Percentiles rank a stretch among this genome's conserved stretches.
Conservation (phyloP, 257 asterid genomes). For the Plectranthus barbatus region DNA sequence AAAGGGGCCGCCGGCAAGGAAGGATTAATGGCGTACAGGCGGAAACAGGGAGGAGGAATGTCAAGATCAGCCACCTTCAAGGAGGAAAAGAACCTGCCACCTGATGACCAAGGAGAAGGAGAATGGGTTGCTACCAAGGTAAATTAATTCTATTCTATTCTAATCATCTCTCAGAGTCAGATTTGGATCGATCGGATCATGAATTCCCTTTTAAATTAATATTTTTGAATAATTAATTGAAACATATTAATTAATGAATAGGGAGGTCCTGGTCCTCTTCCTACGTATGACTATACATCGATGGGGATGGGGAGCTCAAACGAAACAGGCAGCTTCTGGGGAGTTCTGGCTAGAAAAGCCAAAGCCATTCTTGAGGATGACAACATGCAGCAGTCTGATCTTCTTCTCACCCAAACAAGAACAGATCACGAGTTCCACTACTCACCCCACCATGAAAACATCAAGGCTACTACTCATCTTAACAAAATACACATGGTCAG, state of each 20-base stretch:
- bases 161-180: no score
- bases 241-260: no score
- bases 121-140: conserved; percentile 22
- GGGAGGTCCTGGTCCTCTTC: conserved; percentile 6
- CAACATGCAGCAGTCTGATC: conserved; percentile 11
- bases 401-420: neutral
- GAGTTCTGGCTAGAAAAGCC: conserved; percentile 85
- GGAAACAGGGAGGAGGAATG: conserved; percentile 54
- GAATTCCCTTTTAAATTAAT: no score
- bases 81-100: conserved; percentile 32
- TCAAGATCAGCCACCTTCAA: conserved; percentile 49
- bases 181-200: no score
- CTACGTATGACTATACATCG: conserved; percentile 51
- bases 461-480: no score
- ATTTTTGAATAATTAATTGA: no score
- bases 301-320: conserved; percentile 49
- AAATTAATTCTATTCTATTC: no score
- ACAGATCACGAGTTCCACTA: conserved; percentile 1
- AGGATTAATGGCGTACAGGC: conserved; percentile 68
- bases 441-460: no score
- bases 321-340: conserved; percentile 80
- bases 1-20: no score
- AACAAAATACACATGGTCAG: conserved; percentile 46
- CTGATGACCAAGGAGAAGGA: conserved; percentile 2
- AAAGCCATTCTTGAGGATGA: conserved; percentile 44